Percentiles rank a stretch among this genome's conserved stretches.
Evolutionary conservation across 2,329 filamentous ascomycete genomes (phyloP).

Genomic region (Xylariomycetidae sp.): DNA sequence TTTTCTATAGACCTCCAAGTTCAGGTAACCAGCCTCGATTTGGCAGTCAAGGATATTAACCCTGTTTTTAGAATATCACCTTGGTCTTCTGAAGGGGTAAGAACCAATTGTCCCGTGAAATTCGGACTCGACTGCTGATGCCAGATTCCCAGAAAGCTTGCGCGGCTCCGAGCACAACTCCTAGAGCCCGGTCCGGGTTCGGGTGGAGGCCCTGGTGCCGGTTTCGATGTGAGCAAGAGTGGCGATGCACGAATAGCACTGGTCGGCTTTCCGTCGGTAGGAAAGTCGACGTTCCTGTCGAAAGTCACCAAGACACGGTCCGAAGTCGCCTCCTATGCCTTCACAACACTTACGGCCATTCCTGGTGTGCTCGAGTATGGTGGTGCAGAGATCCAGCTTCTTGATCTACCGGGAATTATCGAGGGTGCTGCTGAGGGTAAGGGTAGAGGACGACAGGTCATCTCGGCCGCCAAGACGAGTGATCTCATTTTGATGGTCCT

Average conservation of each 20-base stretch:
- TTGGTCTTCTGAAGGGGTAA: slow-evolving; percentile 95
- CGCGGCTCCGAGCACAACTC: slow-evolving; percentile 86
- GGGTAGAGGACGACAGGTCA: slow-evolving; percentile 90
- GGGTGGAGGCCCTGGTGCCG: slow-evolving; percentile 70
- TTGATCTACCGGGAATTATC: slow-evolving; percentile 97
- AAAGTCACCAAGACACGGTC: slow-evolving; percentile 98
- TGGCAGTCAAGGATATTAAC: too few species aligned
- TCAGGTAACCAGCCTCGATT: too few species aligned
- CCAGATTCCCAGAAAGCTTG: slow-evolving; percentile 68
- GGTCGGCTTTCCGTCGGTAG: slow-evolving; percentile 97
- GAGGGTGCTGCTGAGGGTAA: slow-evolving; percentile 95
- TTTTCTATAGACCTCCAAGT: too few species aligned
- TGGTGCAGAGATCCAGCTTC: slow-evolving; percentile 94
- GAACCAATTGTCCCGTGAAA: slow-evolving; percentile 16
- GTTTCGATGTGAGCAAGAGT: slow-evolving; percentile 92
- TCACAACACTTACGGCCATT: slow-evolving; percentile 96
- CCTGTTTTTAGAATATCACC: slow-evolving; percentile 92
- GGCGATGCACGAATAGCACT: slow-evolving; percentile 95
- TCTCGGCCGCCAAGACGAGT: slow-evolving; percentile 96
- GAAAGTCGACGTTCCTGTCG: slow-evolving; percentile 97
- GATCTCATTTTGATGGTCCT: slow-evolving; percentile 95
- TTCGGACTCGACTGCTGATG: slow-evolving; percentile 6
- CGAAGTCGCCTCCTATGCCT: slow-evolving; percentile 91
- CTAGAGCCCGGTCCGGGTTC: slow-evolving; percentile 81
- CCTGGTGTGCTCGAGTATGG: slow-evolving; percentile 96